A percentile compares a stretch with the other conserved stretches of the same genome.
Conservation (phyloP, 129 eudicot species). For the Centella asiatica region DNA sequence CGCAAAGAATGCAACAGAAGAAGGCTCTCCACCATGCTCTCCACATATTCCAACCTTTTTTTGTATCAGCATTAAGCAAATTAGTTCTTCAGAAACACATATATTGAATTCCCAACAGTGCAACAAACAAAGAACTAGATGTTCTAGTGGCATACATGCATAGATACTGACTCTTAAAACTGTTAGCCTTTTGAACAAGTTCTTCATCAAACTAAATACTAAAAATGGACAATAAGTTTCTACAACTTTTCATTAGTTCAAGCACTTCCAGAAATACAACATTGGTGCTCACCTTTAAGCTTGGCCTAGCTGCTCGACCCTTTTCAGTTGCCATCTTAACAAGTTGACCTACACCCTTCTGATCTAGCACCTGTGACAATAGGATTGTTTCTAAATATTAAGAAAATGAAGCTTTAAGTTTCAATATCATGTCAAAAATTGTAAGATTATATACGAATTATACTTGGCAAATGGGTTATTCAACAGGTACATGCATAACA, state of each 20-base stretch:
- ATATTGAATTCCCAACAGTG: not conserved
- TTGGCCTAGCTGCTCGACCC: constrained; percentile 90
- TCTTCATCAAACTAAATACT: no score
- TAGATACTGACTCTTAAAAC: no score
- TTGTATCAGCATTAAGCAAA: constrained; percentile 3
- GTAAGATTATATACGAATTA: not conserved
- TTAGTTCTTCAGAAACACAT: not conserved
- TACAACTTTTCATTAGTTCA: not conserved
- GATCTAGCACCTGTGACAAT: constrained; percentile 69
- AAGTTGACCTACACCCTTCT: constrained; percentile 93
- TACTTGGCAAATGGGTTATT: no score
- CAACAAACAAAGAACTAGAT: no score
- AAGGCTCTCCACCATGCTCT: constrained; percentile 99
- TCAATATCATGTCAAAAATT: not conserved
- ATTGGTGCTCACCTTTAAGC: constrained; percentile 58
- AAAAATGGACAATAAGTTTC: not conserved
- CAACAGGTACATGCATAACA: no score
- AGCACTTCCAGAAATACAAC: not conserved
- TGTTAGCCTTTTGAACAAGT: no score
- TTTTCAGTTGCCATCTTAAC: constrained; percentile 82
- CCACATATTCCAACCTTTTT: constrained; percentile 90
- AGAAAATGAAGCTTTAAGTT: constrained; percentile 1
- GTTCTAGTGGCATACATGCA: no score
- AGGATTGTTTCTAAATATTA: not conserved
- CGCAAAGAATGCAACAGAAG: constrained; percentile 93